These are phyloP conservation scores for Fragaria ananassa DNA, from an alignment of 306 rosid genomes.

Conservation along the genomic window DNA sequence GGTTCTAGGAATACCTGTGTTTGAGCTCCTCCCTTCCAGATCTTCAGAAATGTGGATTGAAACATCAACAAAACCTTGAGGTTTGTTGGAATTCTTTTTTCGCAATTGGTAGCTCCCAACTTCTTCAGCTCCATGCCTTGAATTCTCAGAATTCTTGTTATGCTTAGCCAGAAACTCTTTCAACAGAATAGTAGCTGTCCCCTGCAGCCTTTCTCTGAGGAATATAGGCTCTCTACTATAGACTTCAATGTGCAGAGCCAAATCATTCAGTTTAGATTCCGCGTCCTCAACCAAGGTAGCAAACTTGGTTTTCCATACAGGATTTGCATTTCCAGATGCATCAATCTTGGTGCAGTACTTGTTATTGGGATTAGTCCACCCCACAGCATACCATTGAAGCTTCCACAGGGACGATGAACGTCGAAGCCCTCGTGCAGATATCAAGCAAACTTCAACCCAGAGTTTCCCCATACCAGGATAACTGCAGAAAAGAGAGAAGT, in stretches of 20 bases:
- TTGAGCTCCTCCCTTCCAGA: slow-evolving; percentile 43
- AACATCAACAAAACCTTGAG: slow-evolving; percentile 67
- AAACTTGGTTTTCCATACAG: slow-evolving; percentile 79
- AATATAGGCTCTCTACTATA: slow-evolving; percentile 70
- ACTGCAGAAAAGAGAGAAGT: slow-evolving; percentile 23
- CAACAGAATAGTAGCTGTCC: slow-evolving; percentile 57
- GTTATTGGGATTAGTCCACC: slow-evolving; percentile 71
- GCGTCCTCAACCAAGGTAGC: slow-evolving; percentile 53
- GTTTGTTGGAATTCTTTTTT: slow-evolving; percentile 56
- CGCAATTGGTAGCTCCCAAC: slow-evolving; percentile 69
- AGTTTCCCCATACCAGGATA: slow-evolving; percentile 52
- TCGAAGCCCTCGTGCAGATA: slow-evolving; percentile 71
- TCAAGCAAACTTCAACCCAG: slow-evolving; percentile 73
- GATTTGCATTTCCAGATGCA: slow-evolving; percentile 66
- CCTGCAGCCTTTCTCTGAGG: slow-evolving; percentile 66
- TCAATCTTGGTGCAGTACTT: slow-evolving; percentile 80
- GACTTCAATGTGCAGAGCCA: slow-evolving; percentile 62
- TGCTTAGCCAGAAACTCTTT: slow-evolving; percentile 61
- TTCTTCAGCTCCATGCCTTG: slow-evolving; percentile 48
- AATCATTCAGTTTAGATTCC: slow-evolving; percentile 38
- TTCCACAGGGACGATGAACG: slow-evolving; percentile 62
- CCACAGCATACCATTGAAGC: slow-evolving; percentile 85
- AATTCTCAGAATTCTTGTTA: slow-evolving; percentile 34
- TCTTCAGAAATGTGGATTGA: slow-evolving; percentile 51
- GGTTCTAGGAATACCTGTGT: slow-evolving; percentile 35